Base-by-base conservation (phyloP, 345 rosid genomes). In the Eucalyptus decipiens region DNA sequence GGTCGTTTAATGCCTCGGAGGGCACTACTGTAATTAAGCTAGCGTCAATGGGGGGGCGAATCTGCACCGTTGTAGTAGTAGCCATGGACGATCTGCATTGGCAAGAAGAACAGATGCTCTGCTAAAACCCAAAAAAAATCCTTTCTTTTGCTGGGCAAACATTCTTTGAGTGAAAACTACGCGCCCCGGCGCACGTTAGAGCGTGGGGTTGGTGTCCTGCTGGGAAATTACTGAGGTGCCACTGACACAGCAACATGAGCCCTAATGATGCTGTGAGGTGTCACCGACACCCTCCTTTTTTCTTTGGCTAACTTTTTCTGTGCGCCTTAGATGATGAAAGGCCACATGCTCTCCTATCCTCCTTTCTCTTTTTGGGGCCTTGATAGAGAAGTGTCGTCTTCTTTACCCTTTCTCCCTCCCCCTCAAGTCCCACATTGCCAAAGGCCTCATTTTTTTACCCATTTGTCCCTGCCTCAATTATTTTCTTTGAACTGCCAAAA, bases 131-230 rank as follows among this genome's bases (percentile, higher is more conserved):
- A 18, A 9, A 72, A 34, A 14, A 19, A 72, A 19, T 34, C 12
- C 89, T 11, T 67, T 87, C 43, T 51, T 86, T 58, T 32, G 45
- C 48, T 52, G 58, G 58, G 47, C 88, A 87, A 89, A 94, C 93
- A 93, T 94, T 93, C 94, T 90, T 86, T 85, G 91, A 43, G 89
- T 93, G 85, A 60, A 76, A 86, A 24, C 56, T 89, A 91, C 90
- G 92, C 92, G 81, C 50, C 56, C 32, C 60, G 34, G 88, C 67
- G 88, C 69, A 86, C 60, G 88, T 54, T 86, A 86, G 85, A 2
- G 4, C 13, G 30, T 43, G 47, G 83, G 45, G 81, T 7, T 62
- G 81, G 42, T 23, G 43, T 37, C 6, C 26, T 17, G 2, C 85
- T 85, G 23, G 86, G 52, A 69, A 67, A 48, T 89, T 86, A 83